Evolutionary conservation across 805 yeast species (phyloP).

Genomic region (Sugiyamaella valdiviana): DNA sequence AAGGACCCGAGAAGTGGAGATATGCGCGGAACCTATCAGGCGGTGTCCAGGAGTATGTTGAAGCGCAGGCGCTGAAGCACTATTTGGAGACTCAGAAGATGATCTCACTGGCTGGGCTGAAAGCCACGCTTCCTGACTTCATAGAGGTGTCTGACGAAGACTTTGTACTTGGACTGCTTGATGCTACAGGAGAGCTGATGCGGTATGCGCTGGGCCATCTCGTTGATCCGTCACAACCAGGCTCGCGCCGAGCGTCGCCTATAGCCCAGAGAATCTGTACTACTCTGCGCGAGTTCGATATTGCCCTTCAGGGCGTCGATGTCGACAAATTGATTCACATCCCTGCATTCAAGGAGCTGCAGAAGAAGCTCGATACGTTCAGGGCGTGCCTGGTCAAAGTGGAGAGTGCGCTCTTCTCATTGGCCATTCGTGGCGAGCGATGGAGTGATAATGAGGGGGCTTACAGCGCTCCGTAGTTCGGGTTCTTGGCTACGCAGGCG

Average conservation of each 20-base stretch:
- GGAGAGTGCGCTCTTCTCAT: constrained; percentile 20
- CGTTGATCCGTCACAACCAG: background rate
- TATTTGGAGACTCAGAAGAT: constrained; percentile 17
- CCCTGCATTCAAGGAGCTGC: constrained; percentile 12
- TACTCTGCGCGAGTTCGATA: constrained; percentile 13
- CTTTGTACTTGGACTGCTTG: constrained; percentile 38
- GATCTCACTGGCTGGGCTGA: constrained; percentile 7
- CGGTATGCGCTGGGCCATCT: constrained; percentile 34
- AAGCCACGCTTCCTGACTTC: constrained; percentile 2
- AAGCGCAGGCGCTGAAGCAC: constrained; percentile 23
- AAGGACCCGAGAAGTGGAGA: constrained; percentile 11
- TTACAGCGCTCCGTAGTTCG: background rate
- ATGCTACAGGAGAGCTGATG: constrained; percentile 41
- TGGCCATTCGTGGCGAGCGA: background rate
- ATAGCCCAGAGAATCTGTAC: constrained; percentile 15
- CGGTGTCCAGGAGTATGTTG: constrained; percentile 26
- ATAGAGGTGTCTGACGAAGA: constrained; percentile 27
- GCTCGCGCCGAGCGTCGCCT: constrained; percentile 3
- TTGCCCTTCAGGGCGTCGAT: constrained; percentile 10
- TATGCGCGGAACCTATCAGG: constrained; percentile 19
- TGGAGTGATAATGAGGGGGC: background rate
- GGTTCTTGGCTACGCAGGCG: too few relatives aligned
- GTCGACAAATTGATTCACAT: background rate
- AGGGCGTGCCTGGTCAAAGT: constrained; percentile 19
- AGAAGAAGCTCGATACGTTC: constrained; percentile 17